These are phyloP conservation scores for Calonectria pteridis DNA, from an alignment of 2,329 filamentous ascomycete species.

Conservation along the genomic window DNA sequence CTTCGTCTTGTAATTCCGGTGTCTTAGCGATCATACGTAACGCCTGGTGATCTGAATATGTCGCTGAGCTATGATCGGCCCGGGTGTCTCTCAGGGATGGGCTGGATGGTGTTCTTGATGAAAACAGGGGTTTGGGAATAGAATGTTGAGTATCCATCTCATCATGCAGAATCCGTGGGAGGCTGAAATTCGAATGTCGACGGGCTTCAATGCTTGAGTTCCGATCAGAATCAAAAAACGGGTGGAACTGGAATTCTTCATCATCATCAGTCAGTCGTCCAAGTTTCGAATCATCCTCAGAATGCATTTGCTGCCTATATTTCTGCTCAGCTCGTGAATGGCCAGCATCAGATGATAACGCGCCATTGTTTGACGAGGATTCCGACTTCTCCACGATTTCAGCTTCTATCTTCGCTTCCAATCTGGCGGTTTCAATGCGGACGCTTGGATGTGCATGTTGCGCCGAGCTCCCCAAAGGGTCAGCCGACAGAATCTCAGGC, in stretches of 20 bases:
- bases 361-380: neutral
- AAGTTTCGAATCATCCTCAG: neutral
- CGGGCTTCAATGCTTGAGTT: neutral
- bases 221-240: no score
- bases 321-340: neutral
- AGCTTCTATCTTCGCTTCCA: conserved; percentile 19
- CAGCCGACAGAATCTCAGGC: conserved; percentile 21
- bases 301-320: neutral
- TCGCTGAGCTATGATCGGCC: neutral
- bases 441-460: conserved; percentile 23
- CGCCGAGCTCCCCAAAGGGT: conserved; percentile 21
- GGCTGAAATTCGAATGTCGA: neutral
- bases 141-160: neutral
- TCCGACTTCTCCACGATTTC: conserved; percentile 3
- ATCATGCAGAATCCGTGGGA: neutral
- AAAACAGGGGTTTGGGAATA: neutral
- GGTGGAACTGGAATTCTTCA: neutral
- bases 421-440: conserved; percentile 13
- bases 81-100: neutral
- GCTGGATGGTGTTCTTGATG: neutral
- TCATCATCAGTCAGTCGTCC: neutral
- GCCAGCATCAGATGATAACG: neutral
- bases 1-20: conserved; percentile 6
- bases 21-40: neutral
- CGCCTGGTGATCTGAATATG: neutral